Evolutionary conservation across 202 grass and related monocot genomes (phyloP).

Genomic region (Saccharum hybrid): DNA sequence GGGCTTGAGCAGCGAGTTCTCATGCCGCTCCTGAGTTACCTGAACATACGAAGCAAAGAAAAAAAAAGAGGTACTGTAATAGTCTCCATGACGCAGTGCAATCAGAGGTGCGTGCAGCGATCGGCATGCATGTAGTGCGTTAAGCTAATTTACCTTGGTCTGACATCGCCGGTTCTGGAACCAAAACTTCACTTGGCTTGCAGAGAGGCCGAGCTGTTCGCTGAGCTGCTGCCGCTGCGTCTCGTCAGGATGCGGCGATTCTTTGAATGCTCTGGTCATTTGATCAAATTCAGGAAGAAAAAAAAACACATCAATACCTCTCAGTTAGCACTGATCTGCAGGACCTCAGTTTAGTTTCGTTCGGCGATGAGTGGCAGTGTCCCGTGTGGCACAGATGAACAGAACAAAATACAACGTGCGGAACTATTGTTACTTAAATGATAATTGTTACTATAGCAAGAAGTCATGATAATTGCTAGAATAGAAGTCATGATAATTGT

Average conservation of each 20-base stretch:
- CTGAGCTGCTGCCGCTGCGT: constrained; percentile 63
- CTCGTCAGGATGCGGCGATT: constrained; percentile 88
- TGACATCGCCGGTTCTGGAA: constrained; percentile 93
- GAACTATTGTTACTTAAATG: neutral
- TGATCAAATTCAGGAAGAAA: neutral
- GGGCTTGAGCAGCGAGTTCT: constrained; percentile 82
- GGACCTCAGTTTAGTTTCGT: neutral
- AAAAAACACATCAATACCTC: too few relatives aligned
- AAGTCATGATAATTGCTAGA: too few relatives aligned
- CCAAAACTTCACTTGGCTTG: constrained; percentile 94
- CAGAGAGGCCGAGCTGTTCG: constrained; percentile 62
- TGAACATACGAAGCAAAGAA: constrained; percentile 19
- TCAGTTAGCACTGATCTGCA: neutral
- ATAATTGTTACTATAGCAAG: too few relatives aligned
- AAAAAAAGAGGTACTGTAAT: neutral
- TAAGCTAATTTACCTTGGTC: constrained; percentile 63
- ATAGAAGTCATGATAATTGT: too few relatives aligned
- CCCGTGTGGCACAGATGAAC: neutral
- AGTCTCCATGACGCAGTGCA: neutral
- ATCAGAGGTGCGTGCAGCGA: neutral
- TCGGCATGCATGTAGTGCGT: neutral
- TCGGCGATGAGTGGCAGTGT: neutral
- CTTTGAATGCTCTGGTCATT: constrained; percentile 69
- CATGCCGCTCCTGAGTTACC: constrained; percentile 82
- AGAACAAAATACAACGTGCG: neutral